Percentiles rank a stretch among this genome's conserved stretches.
phyloP scores from a whole-genome alignment of 306 rosid genomes.

The Citrullus amarus region DNA sequence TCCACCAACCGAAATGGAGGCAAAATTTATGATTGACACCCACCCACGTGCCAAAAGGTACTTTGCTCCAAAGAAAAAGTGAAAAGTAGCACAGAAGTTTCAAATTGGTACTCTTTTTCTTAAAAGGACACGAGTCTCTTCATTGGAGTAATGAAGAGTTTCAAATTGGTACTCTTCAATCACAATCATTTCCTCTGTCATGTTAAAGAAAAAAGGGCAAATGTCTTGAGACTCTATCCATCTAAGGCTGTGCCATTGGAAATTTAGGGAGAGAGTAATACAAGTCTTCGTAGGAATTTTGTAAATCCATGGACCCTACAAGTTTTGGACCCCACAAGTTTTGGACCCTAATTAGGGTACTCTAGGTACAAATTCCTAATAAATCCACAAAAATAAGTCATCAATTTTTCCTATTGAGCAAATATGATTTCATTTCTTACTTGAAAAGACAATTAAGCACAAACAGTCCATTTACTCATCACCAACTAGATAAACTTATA shows the following conservation, averaged over 20 bases:
- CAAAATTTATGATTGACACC: background rate
- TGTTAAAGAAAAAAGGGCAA: background rate
- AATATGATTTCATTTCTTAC: background rate
- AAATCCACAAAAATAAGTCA: background rate
- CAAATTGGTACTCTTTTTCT: background rate
- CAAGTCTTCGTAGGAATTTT: background rate
- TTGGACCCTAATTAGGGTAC: background rate
- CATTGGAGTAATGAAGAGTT: background rate
- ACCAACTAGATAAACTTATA: background rate
- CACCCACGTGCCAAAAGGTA: background rate
- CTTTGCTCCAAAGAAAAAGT: background rate
- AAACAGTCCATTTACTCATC: background rate
- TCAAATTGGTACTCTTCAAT: background rate
- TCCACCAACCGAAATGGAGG: background rate
- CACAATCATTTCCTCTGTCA: background rate
- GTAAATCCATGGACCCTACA: background rate
- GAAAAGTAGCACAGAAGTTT: background rate
- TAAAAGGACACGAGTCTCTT: no score
- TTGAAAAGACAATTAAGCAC: background rate
- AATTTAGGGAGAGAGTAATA: no score
- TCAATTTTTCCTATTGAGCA: background rate
- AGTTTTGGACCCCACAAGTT: background rate
- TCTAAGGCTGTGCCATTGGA: background rate
- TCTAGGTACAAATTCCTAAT: background rate
- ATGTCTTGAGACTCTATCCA: background rate